Percentiles rank a stretch among this genome's conserved stretches.
phyloP scores from a whole-genome alignment of 441 rosid species.

The Pelargonium fulgidum region DNA sequence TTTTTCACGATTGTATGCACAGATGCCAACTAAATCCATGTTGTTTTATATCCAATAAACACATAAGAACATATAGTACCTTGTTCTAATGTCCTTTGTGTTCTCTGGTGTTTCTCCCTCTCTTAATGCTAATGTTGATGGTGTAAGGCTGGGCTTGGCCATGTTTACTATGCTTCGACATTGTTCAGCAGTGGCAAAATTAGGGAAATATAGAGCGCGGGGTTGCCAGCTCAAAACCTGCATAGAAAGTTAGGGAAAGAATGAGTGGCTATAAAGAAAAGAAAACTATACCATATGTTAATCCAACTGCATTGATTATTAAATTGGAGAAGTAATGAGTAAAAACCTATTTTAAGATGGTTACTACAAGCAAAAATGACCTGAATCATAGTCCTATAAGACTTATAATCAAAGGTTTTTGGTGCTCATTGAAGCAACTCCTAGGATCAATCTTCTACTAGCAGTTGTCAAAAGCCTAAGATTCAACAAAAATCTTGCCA shows the following conservation, averaged over 20 bases:
- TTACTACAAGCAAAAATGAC: not conserved
- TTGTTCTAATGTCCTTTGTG: slow-evolving; percentile 53
- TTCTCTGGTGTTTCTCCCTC: slow-evolving; percentile 42
- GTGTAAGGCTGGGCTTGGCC: slow-evolving; percentile 42
- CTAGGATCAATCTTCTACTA: not conserved
- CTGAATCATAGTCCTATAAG: not conserved
- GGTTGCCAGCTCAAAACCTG: slow-evolving; percentile 76
- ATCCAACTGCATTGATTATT: not conserved
- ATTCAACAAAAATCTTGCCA: not conserved
- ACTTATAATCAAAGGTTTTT: not conserved
- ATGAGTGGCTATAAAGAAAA: not conserved
- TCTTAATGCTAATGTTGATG: slow-evolving; percentile 51
- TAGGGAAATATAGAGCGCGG: slow-evolving; percentile 49
- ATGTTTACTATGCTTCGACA: slow-evolving; percentile 40
- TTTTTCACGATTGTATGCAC: not conserved
- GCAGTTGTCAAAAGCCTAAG: not conserved
- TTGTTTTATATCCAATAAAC: not conserved
- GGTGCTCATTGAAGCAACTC: not conserved
- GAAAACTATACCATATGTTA: not conserved
- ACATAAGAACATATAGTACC: slow-evolving; percentile 30
- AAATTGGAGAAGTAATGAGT: not conserved
- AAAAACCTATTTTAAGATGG: not conserved
- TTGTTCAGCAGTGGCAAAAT: slow-evolving; percentile 52
- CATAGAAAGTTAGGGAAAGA: slow-evolving; percentile 8
- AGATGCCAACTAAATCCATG: not conserved